Evolutionary conservation across 495 filamentous ascomycete species (phyloP), one percentile per base, ranked within the genome.

Genomic region (Aspergillus funiculosus): DNA sequence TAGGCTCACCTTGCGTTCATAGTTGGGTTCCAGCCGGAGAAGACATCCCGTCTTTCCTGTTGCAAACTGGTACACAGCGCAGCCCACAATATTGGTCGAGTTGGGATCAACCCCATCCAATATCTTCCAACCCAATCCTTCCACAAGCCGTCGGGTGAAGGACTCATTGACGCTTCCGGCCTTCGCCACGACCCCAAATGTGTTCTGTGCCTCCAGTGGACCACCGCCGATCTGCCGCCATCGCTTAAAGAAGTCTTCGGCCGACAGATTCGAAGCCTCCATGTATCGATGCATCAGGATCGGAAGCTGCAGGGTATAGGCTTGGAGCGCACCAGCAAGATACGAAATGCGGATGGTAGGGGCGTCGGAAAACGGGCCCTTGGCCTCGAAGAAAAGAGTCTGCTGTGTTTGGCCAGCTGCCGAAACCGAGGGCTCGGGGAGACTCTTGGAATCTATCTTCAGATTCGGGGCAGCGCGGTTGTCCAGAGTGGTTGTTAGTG

Each of bases 211-310:
- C 59, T 99, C 94, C 8, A 94, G 74, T 5, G 89, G 86, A 2
- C 74, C 75, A 5, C 86, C 89, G 13, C 94, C 94, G 56, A 99
- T 97, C 63, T 99, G 94, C 65, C 92, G 87, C 94, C 94, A 99
- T 15, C 94, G 75, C 72, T 92, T 96, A 72, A 99, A 99, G 67
- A 97, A 99, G 49, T 97, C 92, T 37, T 96, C 92, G 0, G 81
- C 80, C 6, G 76, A 76, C 27, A 99, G 65, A 28, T 85, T 77
- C 0, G 94, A 90, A 0, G 85, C 79, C 46, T 95, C 89, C 89
- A 97, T 95, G 66, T 92, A 99, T 52, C 96, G 94, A 59, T 95
- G 90, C 46, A 89, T 78, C 2, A 86, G 68, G 3, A 99, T 80
- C 0, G 94, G 94, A 3, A 99, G 76, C 60, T 89, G 88, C 10